A percentile compares a stretch with the other conserved stretches of the same genome.
Evolutionary conservation across 306 rosid genomes (phyloP).

Genomic region (Cucurbita pepo): DNA sequence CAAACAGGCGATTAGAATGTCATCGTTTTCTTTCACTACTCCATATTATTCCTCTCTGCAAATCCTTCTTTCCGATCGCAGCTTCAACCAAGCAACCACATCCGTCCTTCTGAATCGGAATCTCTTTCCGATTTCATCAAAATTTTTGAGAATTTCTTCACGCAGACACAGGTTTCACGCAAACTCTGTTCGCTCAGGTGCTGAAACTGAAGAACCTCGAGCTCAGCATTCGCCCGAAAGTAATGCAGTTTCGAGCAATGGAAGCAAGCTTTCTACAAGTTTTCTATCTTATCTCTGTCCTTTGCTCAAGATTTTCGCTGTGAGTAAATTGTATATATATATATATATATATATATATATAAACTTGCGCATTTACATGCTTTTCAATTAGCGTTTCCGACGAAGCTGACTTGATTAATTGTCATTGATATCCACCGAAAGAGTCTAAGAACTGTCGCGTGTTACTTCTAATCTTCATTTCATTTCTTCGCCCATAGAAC

Average conservation of each 20-base stretch:
- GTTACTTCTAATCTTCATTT: neutral
- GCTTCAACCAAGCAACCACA: neutral
- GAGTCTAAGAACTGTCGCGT: neutral
- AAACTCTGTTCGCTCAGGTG: constrained; percentile 22
- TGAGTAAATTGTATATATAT: constrained; percentile 8
- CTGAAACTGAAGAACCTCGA: constrained; percentile 7
- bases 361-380: neutral
- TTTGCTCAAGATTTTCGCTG: constrained; percentile 64
- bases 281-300: constrained; percentile 62
- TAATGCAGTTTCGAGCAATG: neutral
- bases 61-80: neutral
- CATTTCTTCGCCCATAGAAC: neutral
- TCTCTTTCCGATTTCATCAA: constrained; percentile 4
- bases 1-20: neutral
- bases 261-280: constrained; percentile 23
- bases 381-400: neutral
- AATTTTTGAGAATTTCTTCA: neutral
- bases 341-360: neutral
- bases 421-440: neutral
- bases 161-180: constrained; percentile 19
- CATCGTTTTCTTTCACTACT: neutral
- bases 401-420: neutral
- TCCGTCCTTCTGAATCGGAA: constrained; percentile 5
- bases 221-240: neutral
- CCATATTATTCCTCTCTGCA: neutral